These are phyloP conservation scores for Eleusine coracana DNA, from an alignment of 176 grass and related monocot species.

Conservation along the genomic window DNA sequence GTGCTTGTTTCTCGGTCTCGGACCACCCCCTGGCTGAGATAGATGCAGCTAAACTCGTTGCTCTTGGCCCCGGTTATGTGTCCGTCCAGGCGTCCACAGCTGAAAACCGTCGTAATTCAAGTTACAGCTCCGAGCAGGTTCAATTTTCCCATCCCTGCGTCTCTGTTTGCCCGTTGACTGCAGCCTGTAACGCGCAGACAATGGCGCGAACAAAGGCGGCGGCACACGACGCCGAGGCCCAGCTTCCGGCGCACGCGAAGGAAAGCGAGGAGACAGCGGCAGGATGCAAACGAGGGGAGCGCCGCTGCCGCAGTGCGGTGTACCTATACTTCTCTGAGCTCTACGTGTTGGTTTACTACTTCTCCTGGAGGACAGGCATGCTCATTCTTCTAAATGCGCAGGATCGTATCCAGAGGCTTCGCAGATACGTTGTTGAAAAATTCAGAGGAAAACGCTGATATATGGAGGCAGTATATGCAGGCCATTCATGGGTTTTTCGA, in stretches of 20 bases:
- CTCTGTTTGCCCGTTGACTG: not conserved
- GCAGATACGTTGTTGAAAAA: not conserved
- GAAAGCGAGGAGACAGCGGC: not conserved
- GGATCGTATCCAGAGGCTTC: not conserved
- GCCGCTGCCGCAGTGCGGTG: not conserved
- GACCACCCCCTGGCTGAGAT: too few relatives aligned
- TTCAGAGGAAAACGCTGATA: not conserved
- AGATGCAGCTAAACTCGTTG: not conserved
- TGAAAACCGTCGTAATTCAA: not conserved
- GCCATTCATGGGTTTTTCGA: not conserved
- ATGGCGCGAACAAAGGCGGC: constrained; percentile 3
- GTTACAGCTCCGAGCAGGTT: not conserved
- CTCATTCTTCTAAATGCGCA: not conserved
- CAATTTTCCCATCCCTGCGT: not conserved
- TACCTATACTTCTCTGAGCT: not conserved
- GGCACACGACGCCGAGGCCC: not conserved
- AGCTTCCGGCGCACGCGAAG: not conserved
- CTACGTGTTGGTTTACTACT: not conserved
- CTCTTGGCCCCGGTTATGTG: too few relatives aligned
- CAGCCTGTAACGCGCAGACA: not conserved
- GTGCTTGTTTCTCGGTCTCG: not conserved
- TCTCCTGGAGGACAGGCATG: not conserved
- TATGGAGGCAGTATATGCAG: not conserved
- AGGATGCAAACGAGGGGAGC: not conserved
- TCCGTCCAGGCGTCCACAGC: too few relatives aligned